Evolutionary conservation across 2,329 filamentous ascomycete genomes (phyloP).

Genomic region (Fusarium brevicatenulatum): DNA sequence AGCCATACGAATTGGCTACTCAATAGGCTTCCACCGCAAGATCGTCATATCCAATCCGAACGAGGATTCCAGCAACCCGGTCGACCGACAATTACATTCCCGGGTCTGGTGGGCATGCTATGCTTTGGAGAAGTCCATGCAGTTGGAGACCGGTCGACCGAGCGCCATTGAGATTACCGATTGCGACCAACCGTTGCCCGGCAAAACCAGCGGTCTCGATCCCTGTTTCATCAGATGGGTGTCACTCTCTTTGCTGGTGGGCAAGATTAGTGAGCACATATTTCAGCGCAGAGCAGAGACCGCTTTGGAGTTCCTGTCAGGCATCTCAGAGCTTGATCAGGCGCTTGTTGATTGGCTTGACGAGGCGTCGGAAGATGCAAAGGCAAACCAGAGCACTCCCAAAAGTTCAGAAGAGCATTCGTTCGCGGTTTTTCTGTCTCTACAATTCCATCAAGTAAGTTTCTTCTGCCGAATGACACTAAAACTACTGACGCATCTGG

Average conservation of each 20-base stretch:
- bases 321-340: conserved; percentile 31
- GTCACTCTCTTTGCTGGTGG: conserved; percentile 21
- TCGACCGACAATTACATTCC: conserved; percentile 23
- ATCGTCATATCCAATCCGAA: conserved; percentile 2
- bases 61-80: not conserved
- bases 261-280: conserved; percentile 38
- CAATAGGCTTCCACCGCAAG: conserved; percentile 29
- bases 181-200: conserved; percentile 29
- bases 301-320: conserved; percentile 17
- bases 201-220: not conserved
- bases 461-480: fast-evolving
- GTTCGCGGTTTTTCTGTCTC: conserved; percentile 24
- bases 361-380: conserved; percentile 13
- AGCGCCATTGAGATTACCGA: conserved; percentile 34
- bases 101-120: conserved; percentile 39
- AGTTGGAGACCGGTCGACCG: conserved; percentile 33
- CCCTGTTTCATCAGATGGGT: conserved; percentile 32
- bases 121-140: conserved; percentile 36
- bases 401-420: conserved; percentile 14
- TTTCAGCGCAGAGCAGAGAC: conserved; percentile 27
- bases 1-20: conserved; percentile 28
- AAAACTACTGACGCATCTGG: fast-evolving
- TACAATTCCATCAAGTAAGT: conserved; percentile 33
- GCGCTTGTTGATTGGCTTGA: conserved; percentile 33
- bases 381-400: conserved; percentile 3